Percentiles rank a stretch among this genome's conserved stretches.
Evolutionary conservation across 768 basidiomycete species (phyloP).

Genomic region (Tulasnella calospora): DNA sequence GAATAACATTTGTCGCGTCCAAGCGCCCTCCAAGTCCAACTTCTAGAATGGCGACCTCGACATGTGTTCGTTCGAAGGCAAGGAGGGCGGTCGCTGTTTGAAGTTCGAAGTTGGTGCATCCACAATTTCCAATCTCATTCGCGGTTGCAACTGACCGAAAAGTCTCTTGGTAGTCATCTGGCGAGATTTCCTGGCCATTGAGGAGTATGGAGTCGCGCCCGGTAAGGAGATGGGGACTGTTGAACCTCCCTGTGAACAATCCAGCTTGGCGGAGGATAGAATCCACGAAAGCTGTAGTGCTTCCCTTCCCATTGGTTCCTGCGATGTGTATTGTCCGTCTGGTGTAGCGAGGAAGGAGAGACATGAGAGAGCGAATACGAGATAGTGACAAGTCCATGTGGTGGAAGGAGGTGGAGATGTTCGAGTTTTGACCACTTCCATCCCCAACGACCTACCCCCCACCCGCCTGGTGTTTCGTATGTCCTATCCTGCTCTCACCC

Average conservation of each 20-base stretch:
- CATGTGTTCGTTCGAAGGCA: constrained; percentile 60
- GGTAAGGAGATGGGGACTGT: constrained; percentile 83
- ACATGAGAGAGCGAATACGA: constrained; percentile 51
- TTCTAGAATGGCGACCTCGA: constrained; percentile 84
- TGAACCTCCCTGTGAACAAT: constrained; percentile 75
- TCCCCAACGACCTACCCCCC: background rate
- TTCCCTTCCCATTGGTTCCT: constrained; percentile 97
- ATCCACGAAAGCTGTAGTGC: constrained; percentile 75
- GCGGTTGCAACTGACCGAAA: constrained; percentile 48
- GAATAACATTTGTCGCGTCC: constrained; percentile 90
- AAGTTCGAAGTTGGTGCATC: constrained; percentile 74
- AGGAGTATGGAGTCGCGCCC: constrained; percentile 73
- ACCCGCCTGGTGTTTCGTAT: background rate
- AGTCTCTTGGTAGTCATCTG: constrained; percentile 46
- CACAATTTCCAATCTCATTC: constrained; percentile 43
- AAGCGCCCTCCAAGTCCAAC: constrained; percentile 90
- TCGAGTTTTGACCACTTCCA: background rate
- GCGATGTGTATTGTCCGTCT: constrained; percentile 86
- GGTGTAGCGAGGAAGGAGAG: constrained; percentile 54
- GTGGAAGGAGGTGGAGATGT: background rate
- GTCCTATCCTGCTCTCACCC: constrained; percentile 50
- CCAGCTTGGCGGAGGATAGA: constrained; percentile 61
- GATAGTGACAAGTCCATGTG: constrained; percentile 53
- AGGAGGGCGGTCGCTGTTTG: constrained; percentile 75
- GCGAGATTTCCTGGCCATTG: constrained; percentile 50